phyloP scores from a whole-genome alignment of 2,329 filamentous ascomycete species.

The Coniochaeta ligniaria region DNA sequence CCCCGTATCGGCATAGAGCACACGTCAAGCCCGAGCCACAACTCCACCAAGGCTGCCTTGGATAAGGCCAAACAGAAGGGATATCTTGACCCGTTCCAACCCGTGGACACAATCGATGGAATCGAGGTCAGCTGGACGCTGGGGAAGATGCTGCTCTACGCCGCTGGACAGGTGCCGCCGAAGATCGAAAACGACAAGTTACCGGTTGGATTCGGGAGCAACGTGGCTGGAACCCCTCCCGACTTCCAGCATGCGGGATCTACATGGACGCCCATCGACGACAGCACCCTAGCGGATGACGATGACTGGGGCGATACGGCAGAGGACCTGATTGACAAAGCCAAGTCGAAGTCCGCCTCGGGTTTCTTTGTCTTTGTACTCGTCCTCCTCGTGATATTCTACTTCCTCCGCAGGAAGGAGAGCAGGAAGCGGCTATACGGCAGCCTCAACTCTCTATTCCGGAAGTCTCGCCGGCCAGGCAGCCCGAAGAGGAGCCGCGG shows the following conservation, averaged over 20 bases:
- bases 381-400: conserved; percentile 60
- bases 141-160: conserved; percentile 93
- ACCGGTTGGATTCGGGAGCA: conserved; percentile 90
- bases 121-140: conserved; percentile 96
- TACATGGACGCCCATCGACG: conserved; percentile 27
- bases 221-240: conserved; percentile 56
- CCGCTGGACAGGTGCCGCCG: conserved; percentile 77
- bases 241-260: conserved; percentile 84
- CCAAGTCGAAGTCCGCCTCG: conserved; percentile 61
- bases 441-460: conserved; percentile 38
- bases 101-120: conserved; percentile 84
- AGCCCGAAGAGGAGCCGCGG: conserved; percentile 37
- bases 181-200: conserved; percentile 45
- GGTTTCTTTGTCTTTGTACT: conserved; percentile 73
- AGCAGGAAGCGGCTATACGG: conserved; percentile 56
- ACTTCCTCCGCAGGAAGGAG: conserved; percentile 74
- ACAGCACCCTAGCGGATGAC: conserved; percentile 36
- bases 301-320: conserved; percentile 47
- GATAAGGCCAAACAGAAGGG: conserved; percentile 65
- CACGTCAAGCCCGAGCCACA: conserved; percentile 44
- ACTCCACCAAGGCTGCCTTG: conserved; percentile 64
- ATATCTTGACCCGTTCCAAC: conserved; percentile 80
- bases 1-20: conserved; percentile 76
- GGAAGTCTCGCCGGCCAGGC: conserved; percentile 33
- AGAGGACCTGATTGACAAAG: conserved; percentile 56